Conservation (phyloP, 768 basidiomycete genomes). For the Leccinum disarticulatum region DNA sequence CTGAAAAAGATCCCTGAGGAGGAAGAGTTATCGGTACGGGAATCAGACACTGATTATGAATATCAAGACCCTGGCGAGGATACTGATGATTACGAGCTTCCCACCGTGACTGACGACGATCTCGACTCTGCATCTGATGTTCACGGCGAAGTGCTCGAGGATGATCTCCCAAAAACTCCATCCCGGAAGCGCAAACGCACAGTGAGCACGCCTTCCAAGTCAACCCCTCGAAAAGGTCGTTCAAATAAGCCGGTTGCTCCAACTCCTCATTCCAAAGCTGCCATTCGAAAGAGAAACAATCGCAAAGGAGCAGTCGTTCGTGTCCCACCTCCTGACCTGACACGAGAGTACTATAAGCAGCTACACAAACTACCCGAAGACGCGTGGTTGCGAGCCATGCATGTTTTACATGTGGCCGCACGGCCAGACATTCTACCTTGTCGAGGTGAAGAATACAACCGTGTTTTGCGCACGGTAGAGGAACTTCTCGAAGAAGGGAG, state of each 20-base stretch:
- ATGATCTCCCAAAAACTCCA: constrained; percentile 49
- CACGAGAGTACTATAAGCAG: constrained; percentile 37
- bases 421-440: constrained; percentile 89
- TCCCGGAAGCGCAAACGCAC: constrained; percentile 51
- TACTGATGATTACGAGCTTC: constrained; percentile 21
- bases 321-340: constrained; percentile 36
- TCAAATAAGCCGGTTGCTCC: constrained; percentile 51
- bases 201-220: constrained; percentile 28
- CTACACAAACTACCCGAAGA: constrained; percentile 62
- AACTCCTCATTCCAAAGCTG: constrained; percentile 76
- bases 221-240: constrained; percentile 37
- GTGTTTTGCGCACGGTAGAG: constrained; percentile 73
- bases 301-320: constrained; percentile 31
- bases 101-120: constrained; percentile 13
- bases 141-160: constrained; percentile 24
- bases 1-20: constrained; percentile 24
- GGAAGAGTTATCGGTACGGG: constrained; percentile 19
- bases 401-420: constrained; percentile 89
- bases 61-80: constrained; percentile 18
- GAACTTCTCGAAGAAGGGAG: constrained; percentile 89
- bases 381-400: constrained; percentile 86
- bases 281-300: constrained; percentile 46
- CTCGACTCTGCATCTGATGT: constrained; percentile 31
- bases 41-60: constrained; percentile 24
- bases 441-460: constrained; percentile 79